Base-by-base conservation (phyloP, 2,329 filamentous ascomycete species). In the Plenodomus biglobosus region DNA sequence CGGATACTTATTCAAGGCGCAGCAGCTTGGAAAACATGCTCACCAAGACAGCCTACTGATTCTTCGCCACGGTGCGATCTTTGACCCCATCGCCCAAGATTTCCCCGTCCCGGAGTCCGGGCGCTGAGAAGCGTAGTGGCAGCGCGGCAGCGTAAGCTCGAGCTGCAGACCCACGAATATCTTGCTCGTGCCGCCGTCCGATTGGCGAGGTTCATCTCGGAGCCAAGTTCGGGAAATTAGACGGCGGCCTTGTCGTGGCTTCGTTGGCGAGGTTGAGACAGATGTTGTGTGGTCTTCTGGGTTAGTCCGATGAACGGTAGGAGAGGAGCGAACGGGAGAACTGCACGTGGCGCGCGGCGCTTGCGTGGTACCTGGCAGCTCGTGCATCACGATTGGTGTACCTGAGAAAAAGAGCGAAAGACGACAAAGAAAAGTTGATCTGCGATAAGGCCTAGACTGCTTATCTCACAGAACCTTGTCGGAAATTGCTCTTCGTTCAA, bases 41-140 rank as follows among this genome's bases (percentile, higher is more conserved):
- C 42, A 44, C 42, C 36, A 35, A 44, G 42, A 44, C 42, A 44
- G 20, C 16, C 16, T 37, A 20, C 35, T 38, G 42, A 16, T 34
- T 36, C 42, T 20, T 44, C 42, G 42, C 42, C 42, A 44, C 42
- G 42, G 38, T 36, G 42, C 22, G 39, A 39, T 42, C 35, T 21
- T 32, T 17, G 11, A 21, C 16, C 21, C 36, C 42, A 15, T 15
- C 8, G 11, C 27, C 27, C 27, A 32, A 32, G 22, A 32, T 24
- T 34, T 3, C 19, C 24, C 42, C 24, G 21, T 38, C 36, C 35
- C 36, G 35, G 38, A 44, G 42, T 44, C 42, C 42, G 42, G 32
- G 42, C 42, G 42, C 22, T 10, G 20, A 13, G 24, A 20, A 6
- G 20, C 19, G 36, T 35, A 32, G 42, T 35, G 42, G 32, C 35